A percentile compares a stretch with the other conserved stretches of the same genome.
Evolutionary conservation across 2,329 filamentous ascomycete genomes (phyloP).

Genomic region (Akanthomyces lecanii): DNA sequence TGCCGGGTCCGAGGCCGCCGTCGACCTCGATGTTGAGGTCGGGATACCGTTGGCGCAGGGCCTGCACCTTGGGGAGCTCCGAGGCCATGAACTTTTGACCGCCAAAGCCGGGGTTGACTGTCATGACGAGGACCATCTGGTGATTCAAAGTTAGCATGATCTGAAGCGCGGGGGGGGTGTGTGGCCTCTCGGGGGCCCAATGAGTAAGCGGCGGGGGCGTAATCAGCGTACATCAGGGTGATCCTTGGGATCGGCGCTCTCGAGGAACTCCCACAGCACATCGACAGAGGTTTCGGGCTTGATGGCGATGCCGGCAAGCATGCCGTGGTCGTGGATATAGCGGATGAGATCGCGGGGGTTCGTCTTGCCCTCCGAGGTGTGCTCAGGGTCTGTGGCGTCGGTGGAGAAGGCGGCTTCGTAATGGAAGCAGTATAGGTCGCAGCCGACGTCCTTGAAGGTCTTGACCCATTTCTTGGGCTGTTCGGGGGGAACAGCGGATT

Average conservation of each 20-base stretch:
- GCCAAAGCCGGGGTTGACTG: slow-evolving; percentile 93
- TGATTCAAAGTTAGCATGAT: not conserved
- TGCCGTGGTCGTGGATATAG: slow-evolving; percentile 83
- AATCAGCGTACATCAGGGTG: slow-evolving; percentile 72
- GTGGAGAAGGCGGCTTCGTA: slow-evolving; percentile 93
- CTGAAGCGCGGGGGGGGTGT: not conserved
- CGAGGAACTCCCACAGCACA: slow-evolving; percentile 86
- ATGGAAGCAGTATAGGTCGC: slow-evolving; percentile 99
- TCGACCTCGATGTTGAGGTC: slow-evolving; percentile 97
- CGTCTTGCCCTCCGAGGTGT: slow-evolving; percentile 65
- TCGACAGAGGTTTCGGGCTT: slow-evolving; percentile 90
- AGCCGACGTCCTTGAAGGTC: slow-evolving; percentile 89
- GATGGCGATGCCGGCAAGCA: slow-evolving; percentile 91
- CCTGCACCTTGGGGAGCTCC: slow-evolving; percentile 88
- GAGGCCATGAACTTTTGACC: slow-evolving; percentile 98
- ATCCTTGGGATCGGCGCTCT: slow-evolving; percentile 67
- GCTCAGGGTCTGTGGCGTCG: slow-evolving; percentile 74
- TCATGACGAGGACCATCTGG: slow-evolving; percentile 99
- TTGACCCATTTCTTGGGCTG: slow-evolving; percentile 98
- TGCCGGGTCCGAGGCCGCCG: slow-evolving; percentile 80
- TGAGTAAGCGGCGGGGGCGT: not conserved
- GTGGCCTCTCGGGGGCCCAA: no score
- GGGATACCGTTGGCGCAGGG: slow-evolving; percentile 78
- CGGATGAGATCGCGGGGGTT: slow-evolving; percentile 79
- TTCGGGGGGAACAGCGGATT: not conserved